Evolutionary conservation across 495 filamentous ascomycete species (phyloP).

Genomic region (Aspergillus mulundensis): DNA sequence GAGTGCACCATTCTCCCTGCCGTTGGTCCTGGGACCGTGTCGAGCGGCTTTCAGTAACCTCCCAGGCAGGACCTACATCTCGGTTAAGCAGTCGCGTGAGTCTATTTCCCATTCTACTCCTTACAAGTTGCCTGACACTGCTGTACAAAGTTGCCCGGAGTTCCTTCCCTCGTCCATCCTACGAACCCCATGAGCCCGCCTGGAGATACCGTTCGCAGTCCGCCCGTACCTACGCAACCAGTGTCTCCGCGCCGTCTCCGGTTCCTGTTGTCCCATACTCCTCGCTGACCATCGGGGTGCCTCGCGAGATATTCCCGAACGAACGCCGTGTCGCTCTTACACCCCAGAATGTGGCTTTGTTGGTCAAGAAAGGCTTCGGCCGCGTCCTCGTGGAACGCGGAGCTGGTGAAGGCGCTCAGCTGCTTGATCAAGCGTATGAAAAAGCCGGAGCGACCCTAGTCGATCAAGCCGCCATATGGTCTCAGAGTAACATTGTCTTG

Average conservation of each 20-base stretch:
- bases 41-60: slow-evolving; percentile 22
- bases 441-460: slow-evolving; percentile 68
- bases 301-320: slow-evolving; percentile 63
- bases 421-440: slow-evolving; percentile 66
- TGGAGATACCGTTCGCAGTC: slow-evolving; percentile 9
- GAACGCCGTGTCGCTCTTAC: slow-evolving; percentile 78
- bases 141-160: slow-evolving; percentile 16
- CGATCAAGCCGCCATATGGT: slow-evolving; percentile 59
- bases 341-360: slow-evolving; percentile 69
- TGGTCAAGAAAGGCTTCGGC: slow-evolving; percentile 75
- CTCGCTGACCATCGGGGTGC: slow-evolving; percentile 64
- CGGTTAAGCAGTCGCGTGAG: slow-evolving; percentile 24
- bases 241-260: slow-evolving; percentile 36
- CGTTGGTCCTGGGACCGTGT: slow-evolving; percentile 32
- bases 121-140: not conserved
- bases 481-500: slow-evolving; percentile 66
- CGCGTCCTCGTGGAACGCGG: slow-evolving; percentile 70
- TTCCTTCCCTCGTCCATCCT: slow-evolving; percentile 11
- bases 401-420: slow-evolving; percentile 68
- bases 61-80: slow-evolving; percentile 23
- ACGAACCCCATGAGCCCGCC: slow-evolving; percentile 7
- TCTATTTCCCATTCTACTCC: not conserved
- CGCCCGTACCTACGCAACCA: slow-evolving; percentile 25
- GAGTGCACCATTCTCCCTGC: slow-evolving; percentile 30
- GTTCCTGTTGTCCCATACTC: slow-evolving; percentile 63